Evolutionary conservation across 805 yeast genomes (phyloP), one percentile per base, ranked within the genome.

Genomic region (Sugiyamaella americana): DNA sequence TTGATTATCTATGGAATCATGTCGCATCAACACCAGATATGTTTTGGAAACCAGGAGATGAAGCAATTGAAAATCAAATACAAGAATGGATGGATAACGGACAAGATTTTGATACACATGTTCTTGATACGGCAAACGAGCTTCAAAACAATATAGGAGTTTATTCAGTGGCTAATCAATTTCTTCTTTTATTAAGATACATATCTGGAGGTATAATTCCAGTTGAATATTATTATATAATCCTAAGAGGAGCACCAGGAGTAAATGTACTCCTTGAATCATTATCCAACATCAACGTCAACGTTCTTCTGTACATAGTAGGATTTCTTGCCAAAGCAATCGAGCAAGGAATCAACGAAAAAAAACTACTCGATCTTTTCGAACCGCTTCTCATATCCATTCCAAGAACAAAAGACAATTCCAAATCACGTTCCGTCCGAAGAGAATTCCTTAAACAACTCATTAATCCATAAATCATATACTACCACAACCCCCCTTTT

Each of bases 201-300:
- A 44, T 71, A 3, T 66, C 68, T 35, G 74, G 71, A 17, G 72
- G 75, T 4, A 63, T 72, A n/a, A 62, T 72, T 6, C 64, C 72
- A 2, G 37, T 53, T 13, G 68, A 61, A 43, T 56, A 37, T 41
- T 49, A 46, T 24, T 54, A 51, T 16, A 52, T 50, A 30, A 55
- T 56, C 22, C 53, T 57, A 38, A 53, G 60, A 17, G 60, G 64
- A 22, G 43, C 52, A 13, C 63, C 58, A 39, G 60, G 66, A 30
- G 54, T 63, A 42, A 62, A 66, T 17, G 54, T 56, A 41, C 53
- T 71, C 4, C 48, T 72, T 32, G 76, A 72, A 39, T 60, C 56
- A 3, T 50, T 72, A 5, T 73, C 74, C 5, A 61, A 70, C 3
- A 55, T 68, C 35, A 65, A 72, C 42, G 70, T 70, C 22, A 72